Percentiles rank a stretch among this genome's conserved stretches.
Conservation (phyloP, 75 land plant genomes). For the Pinus tabuliformis region DNA sequence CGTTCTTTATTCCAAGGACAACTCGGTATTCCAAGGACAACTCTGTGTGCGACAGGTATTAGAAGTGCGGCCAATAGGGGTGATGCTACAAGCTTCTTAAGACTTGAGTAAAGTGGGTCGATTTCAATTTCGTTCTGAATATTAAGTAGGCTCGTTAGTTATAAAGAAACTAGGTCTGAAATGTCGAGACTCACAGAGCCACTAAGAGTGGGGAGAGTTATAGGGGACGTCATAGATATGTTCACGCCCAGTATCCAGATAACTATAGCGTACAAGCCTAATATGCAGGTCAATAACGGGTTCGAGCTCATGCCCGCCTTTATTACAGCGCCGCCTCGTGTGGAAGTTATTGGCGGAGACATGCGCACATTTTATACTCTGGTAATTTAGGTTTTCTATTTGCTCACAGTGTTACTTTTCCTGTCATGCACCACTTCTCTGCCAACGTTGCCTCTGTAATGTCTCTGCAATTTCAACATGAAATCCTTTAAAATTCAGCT, state of each 20-base stretch:
- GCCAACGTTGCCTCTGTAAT: no score
- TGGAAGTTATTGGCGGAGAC: neutral
- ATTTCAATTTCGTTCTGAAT: no score
- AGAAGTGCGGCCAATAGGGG: no score
- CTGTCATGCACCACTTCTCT: no score
- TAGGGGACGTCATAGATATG: constrained; percentile 7
- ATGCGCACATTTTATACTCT: neutral
- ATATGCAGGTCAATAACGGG: neutral
- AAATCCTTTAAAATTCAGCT: no score
- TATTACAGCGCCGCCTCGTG: neutral
- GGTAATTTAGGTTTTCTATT: neutral
- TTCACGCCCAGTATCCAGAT: neutral
- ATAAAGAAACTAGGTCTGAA: neutral
- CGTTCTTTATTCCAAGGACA: no score
- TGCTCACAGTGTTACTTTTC: neutral
- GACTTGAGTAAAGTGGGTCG: no score
- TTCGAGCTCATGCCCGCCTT: neutral
- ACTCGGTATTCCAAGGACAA: no score
- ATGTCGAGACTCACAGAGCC: constrained; percentile 7
- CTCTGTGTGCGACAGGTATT: no score
- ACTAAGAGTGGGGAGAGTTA: neutral
- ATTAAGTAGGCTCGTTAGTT: neutral
- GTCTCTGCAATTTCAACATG: neutral
- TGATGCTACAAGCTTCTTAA: no score
- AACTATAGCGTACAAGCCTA: neutral